A percentile compares a stretch with the other conserved stretches of the same genome.
Evolutionary conservation across 2,329 filamentous ascomycete genomes (phyloP).

Genomic region (Aureobasidium musti): DNA sequence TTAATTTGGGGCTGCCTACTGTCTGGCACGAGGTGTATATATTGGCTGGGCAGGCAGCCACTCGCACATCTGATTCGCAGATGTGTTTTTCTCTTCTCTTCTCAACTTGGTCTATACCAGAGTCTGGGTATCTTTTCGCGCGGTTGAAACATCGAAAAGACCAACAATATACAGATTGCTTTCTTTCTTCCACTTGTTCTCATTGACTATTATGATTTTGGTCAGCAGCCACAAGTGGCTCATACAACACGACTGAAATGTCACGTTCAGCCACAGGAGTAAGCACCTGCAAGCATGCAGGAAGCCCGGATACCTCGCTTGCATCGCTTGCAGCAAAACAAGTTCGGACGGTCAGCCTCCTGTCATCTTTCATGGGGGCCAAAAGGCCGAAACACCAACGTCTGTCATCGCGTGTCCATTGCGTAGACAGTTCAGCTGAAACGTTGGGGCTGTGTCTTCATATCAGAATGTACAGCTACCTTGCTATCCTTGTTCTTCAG

Average conservation of each 20-base stretch:
- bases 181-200: background rate
- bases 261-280: slow-evolving; percentile 5
- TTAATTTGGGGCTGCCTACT: background rate
- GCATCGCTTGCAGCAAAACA: slow-evolving; percentile 4
- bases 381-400: background rate
- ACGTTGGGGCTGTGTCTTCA: background rate
- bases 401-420: background rate
- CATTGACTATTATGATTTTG: background rate
- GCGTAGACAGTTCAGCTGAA: slow-evolving; percentile 1
- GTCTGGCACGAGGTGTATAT: slow-evolving; percentile 23
- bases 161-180: background rate
- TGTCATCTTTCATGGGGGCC: background rate
- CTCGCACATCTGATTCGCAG: background rate
- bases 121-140: background rate
- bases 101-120: background rate
- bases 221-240: slow-evolving; percentile 26
- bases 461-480: background rate
- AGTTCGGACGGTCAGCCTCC: background rate
- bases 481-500: slow-evolving; percentile 4
- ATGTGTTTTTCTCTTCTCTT: background rate
- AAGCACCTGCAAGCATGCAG: slow-evolving; percentile 7
- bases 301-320: slow-evolving; percentile 12
- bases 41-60: slow-evolving; percentile 13
- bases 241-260: background rate
- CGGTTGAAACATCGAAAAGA: background rate